Conservation (phyloP, 129 eudicot genomes). For the Erigeron canadensis region DNA sequence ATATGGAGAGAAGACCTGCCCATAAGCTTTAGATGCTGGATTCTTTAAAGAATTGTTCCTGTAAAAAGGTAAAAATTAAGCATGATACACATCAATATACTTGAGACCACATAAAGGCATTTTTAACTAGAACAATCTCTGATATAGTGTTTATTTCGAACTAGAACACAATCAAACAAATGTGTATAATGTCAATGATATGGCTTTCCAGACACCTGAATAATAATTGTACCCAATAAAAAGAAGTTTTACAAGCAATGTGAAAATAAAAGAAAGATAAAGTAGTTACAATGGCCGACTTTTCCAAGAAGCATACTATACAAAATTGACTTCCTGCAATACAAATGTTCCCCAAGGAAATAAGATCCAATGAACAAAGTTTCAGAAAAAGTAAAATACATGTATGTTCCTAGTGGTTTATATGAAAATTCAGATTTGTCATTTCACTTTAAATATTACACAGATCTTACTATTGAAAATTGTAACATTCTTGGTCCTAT, state of each 20-base stretch:
- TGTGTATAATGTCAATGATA: neutral
- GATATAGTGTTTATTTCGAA: neutral
- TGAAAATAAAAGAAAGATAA: neutral
- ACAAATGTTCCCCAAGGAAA: neutral
- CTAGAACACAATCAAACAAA: slow-evolving; percentile 10
- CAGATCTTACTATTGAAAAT: too few species aligned
- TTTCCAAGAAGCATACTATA: neutral
- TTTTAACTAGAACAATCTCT: slow-evolving; percentile 19
- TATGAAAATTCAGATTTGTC: too few species aligned
- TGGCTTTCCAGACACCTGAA: neutral
- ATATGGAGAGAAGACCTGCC: slow-evolving; percentile 90
- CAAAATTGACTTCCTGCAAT: neutral
- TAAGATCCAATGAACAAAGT: too few species aligned
- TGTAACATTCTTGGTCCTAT: too few species aligned
- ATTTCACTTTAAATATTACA: too few species aligned
- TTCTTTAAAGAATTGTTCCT: slow-evolving; percentile 80
- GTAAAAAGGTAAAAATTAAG: slow-evolving; percentile 19
- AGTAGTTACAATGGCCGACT: neutral
- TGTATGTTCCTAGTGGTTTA: too few species aligned
- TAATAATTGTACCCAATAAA: neutral
- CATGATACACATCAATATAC: neutral
- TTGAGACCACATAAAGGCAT: neutral
- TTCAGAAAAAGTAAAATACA: too few species aligned
- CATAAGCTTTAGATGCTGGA: slow-evolving; percentile 91
- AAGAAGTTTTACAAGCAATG: neutral